Conservation (phyloP, 1,139 yeast genomes). For the Blastobotrys illinoisensis region DNA sequence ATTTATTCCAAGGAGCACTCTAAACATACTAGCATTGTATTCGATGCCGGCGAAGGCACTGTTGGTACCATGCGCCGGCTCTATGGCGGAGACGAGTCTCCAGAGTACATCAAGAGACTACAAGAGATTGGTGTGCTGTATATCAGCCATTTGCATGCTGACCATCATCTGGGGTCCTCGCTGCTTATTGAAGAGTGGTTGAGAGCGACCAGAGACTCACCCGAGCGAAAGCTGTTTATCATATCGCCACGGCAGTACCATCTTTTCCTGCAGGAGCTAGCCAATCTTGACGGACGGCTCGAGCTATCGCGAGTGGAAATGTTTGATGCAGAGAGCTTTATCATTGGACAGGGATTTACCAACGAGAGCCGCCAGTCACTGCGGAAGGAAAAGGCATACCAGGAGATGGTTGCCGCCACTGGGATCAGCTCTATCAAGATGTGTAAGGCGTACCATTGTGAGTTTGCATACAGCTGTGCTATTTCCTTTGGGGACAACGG, state of each 20-base stretch:
- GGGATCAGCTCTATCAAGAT: constrained; percentile 31
- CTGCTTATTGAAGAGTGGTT: constrained; percentile 70
- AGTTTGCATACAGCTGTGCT: constrained; percentile 71
- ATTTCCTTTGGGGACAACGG: constrained; percentile 39
- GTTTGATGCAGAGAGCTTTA: constrained; percentile 64
- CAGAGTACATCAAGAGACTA: constrained; percentile 36
- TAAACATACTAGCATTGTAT: constrained; percentile 38
- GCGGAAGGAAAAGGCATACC: background rate
- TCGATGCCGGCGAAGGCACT: constrained; percentile 96
- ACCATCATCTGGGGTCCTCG: constrained; percentile 85
- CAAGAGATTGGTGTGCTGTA: constrained; percentile 58
- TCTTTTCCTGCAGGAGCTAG: constrained; percentile 68
- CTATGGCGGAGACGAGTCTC: constrained; percentile 44
- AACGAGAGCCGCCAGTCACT: constrained; percentile 1
- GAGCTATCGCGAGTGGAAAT: constrained; percentile 45
- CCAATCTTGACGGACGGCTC: constrained; percentile 45
- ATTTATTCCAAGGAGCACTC: background rate
- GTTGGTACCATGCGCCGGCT: constrained; percentile 65
- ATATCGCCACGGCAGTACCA: constrained; percentile 74
- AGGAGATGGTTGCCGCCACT: constrained; percentile 3
- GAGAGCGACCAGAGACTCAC: constrained; percentile 28
- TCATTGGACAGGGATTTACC: constrained; percentile 29
- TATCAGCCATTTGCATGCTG: constrained; percentile 93
- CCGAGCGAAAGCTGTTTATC: constrained; percentile 41
- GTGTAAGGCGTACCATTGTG: constrained; percentile 80